Evolutionary conservation across 192 early-diverging fungal genomes (phyloP).

Genomic region (Coemansia sp.): DNA sequence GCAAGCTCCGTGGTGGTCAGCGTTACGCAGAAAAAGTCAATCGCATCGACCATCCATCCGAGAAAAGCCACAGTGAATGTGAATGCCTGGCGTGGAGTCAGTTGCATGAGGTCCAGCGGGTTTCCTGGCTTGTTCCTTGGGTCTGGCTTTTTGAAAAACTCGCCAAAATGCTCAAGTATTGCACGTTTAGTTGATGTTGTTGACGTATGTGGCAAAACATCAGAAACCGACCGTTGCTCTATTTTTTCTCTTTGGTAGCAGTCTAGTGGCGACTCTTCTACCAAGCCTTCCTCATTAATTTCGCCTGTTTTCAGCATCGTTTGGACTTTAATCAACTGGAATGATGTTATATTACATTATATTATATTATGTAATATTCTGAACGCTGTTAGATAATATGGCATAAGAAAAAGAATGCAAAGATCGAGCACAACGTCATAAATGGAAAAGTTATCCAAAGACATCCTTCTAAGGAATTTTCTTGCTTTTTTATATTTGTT

Average conservation of each 20-base stretch:
- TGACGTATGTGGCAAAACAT: not conserved
- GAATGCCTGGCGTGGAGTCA: constrained; percentile 43
- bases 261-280: not conserved
- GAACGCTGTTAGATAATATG: not conserved
- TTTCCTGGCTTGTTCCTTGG: constrained; percentile 32
- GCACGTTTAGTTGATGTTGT: not conserved
- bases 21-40: constrained; percentile 69
- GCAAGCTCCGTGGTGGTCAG: constrained; percentile 61
- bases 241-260: not conserved
- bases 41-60: constrained; percentile 73
- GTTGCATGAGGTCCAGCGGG: constrained; percentile 29
- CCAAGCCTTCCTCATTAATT: not conserved
- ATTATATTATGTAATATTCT: not conserved
- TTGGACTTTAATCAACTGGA: not conserved
- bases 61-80: constrained; percentile 59
- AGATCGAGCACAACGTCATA: not conserved
- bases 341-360: not conserved
- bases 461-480: not conserved
- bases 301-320: not conserved
- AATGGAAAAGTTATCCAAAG: not conserved
- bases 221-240: not conserved
- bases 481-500: not conserved
- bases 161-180: constrained; percentile 15
- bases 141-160: constrained; percentile 38
- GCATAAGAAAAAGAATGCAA: not conserved